These are phyloP conservation scores for Pyrus communis DNA, from an alignment of 306 rosid genomes.

Conservation along the genomic window DNA sequence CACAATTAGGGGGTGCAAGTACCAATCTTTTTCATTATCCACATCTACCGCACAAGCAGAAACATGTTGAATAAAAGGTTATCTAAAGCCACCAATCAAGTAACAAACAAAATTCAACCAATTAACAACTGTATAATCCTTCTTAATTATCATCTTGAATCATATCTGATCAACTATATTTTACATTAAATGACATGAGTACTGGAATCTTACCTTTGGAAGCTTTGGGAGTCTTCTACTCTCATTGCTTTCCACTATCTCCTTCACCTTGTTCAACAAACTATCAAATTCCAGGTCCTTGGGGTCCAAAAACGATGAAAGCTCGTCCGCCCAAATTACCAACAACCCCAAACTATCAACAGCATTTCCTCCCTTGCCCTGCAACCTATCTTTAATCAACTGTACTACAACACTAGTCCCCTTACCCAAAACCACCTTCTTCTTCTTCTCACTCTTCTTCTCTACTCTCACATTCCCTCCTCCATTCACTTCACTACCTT, in stretches of 20 bases:
- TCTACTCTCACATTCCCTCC: slow-evolving; percentile 37
- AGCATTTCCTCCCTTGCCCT: slow-evolving; percentile 19
- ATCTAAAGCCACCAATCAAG: not conserved
- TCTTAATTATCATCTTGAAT: not conserved
- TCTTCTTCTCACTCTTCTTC: slow-evolving; percentile 61
- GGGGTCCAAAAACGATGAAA: slow-evolving; percentile 52
- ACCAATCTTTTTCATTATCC: not conserved
- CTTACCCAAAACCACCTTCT: slow-evolving; percentile 68
- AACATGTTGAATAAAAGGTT: too few species aligned
- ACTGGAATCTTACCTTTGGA: slow-evolving; percentile 60
- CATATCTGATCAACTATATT: not conserved
- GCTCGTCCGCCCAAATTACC: slow-evolving; percentile 40
- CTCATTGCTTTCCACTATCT: slow-evolving; percentile 81
- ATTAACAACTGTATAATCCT: not conserved
- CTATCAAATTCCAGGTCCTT: slow-evolving; percentile 40
- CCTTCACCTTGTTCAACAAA: slow-evolving; percentile 59
- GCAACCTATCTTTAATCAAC: slow-evolving; percentile 63
- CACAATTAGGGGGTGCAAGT: not conserved
- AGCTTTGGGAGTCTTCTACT: slow-evolving; percentile 91
- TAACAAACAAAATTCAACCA: not conserved
- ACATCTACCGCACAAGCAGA: not conserved
- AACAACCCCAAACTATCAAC: slow-evolving; percentile 29
- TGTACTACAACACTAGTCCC: slow-evolving; percentile 60
- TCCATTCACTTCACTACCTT: slow-evolving; percentile 27
- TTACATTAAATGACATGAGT: not conserved